Base-by-base conservation (phyloP, 1,139 yeast species). In the Saccharomyces pastorianus region DNA sequence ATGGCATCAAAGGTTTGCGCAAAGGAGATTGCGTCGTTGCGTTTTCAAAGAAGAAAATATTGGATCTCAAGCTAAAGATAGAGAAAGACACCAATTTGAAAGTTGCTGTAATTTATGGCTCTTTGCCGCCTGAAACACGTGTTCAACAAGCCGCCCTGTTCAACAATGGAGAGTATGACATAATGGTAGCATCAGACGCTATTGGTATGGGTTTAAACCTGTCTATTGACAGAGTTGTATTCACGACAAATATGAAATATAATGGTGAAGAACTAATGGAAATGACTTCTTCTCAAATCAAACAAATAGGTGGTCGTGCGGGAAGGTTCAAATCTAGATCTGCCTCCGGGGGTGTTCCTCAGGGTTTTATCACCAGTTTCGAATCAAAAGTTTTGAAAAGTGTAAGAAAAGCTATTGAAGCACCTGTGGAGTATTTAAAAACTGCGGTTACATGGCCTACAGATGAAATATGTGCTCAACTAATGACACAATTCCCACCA, bases 231-330 rank as follows among this genome's bases (percentile, higher is more conserved):
- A 74, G 99, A 55, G 80, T 93, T 14, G 79, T 93, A 1, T 91
- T 93, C 64, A 80, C 85, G 29, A 77, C 84, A 0, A 75, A 80
- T 26, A 70, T 69, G 51, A 95, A 93, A 69, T 93, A 79, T 63
- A 82, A 90, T 66, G 98, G 98, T 3, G 67, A 65, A 17, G 72
- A 71, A 23, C 71, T 76, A 59, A 71, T 72, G 3, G 70, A 70
- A 1, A 70, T 91, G 46, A 74, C 85, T 0, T 73, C 79, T 3
- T 84, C 95, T 0, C 83, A 85, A 54, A 79, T 85, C 29, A 89
- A 89, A 67, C 99, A 93, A 69, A 93, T 93, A 59, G 98, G 95
- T 2, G 99, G 99, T 1, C 76, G 99, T 59, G 99, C 99, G 0
- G 99, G 99, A 0, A 73, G 99, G 56, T 93, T 74, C 64, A 76